A percentile compares a stretch with the other conserved stretches of the same genome.
These are phyloP conservation scores for Fusarium sp. DNA, from an alignment of 2,329 filamentous ascomycete genomes.

Conservation along the genomic window DNA sequence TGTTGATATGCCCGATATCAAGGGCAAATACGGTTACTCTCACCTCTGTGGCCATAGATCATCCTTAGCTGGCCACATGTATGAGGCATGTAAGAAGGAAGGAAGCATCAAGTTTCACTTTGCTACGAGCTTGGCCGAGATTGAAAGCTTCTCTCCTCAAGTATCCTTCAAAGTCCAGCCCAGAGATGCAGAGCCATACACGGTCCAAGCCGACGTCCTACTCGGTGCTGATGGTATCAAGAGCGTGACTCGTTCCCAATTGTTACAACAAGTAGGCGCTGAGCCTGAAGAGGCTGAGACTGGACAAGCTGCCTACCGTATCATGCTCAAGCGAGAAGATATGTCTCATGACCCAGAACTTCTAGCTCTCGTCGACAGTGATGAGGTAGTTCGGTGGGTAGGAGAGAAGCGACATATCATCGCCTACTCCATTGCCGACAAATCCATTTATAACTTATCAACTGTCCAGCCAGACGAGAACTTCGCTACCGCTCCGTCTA, in stretches of 20 bases:
- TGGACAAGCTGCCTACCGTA: slow-evolving; percentile 68
- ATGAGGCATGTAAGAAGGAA: slow-evolving; percentile 76
- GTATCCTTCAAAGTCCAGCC: slow-evolving; percentile 43
- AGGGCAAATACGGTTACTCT: slow-evolving; percentile 77
- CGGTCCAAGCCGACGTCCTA: slow-evolving; percentile 62
- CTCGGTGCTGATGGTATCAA: slow-evolving; percentile 70
- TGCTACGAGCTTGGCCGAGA: slow-evolving; percentile 45
- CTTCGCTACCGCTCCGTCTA: slow-evolving; percentile 62
- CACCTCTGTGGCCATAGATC: slow-evolving; percentile 86
- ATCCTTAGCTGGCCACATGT: slow-evolving; percentile 78
- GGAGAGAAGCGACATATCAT: slow-evolving; percentile 78
- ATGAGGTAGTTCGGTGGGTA: slow-evolving; percentile 74
- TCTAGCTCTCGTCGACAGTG: slow-evolving; percentile 69
- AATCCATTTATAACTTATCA: slow-evolving; percentile 77
- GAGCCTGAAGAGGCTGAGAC: slow-evolving; percentile 63
- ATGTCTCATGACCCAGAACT: slow-evolving; percentile 79
- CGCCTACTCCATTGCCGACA: slow-evolving; percentile 74
- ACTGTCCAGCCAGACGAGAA: slow-evolving; percentile 73
- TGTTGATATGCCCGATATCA: slow-evolving; percentile 78
- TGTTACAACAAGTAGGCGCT: slow-evolving; percentile 68
- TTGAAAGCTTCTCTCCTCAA: slow-evolving; percentile 45
- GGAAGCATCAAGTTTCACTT: slow-evolving; percentile 78
- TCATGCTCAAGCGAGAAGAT: slow-evolving; percentile 67
- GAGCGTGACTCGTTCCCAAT: slow-evolving; percentile 60
- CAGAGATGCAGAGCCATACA: slow-evolving; percentile 32